These are phyloP conservation scores for Glaciozyma antarctica DNA, from an alignment of 768 basidiomycete species.

Conservation along the genomic window DNA sequence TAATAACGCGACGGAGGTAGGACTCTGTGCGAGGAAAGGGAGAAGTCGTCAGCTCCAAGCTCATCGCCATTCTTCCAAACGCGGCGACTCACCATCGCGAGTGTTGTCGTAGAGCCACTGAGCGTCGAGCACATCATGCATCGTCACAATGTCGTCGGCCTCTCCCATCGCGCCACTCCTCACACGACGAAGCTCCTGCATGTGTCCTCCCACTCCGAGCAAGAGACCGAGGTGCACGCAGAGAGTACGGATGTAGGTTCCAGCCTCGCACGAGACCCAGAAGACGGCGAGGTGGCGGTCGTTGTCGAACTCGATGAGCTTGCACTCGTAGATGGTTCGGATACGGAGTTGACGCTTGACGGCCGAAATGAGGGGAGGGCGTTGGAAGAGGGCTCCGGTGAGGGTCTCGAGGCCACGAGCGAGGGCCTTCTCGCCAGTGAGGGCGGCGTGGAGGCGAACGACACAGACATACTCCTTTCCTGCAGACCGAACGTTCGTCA, in stretches of 20 bases:
- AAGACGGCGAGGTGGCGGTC: constrained; percentile 93
- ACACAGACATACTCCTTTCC: constrained; percentile 99
- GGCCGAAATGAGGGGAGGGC: constrained; percentile 95
- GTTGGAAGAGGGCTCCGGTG: constrained; percentile 96
- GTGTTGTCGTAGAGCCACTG: constrained; percentile 98
- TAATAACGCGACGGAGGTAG: constrained; percentile 87
- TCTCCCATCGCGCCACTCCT: constrained; percentile 93
- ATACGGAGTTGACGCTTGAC: constrained; percentile 97
- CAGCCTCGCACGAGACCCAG: constrained; percentile 98
- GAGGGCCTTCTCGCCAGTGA: constrained; percentile 72
- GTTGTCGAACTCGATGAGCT: constrained; percentile 91
- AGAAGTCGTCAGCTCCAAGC: neutral
- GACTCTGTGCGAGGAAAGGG: constrained; percentile 54
- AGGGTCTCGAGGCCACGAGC: constrained; percentile 91
- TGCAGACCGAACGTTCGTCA: constrained; percentile 2
- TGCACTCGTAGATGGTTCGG: constrained; percentile 93
- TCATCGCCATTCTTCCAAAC: neutral
- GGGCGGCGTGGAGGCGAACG: constrained; percentile 73
- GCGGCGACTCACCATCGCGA: constrained; percentile 60
- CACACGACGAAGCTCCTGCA: constrained; percentile 95
- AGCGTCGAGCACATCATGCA: constrained; percentile 99
- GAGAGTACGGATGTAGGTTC: constrained; percentile 70
- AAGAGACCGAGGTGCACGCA: constrained; percentile 93
- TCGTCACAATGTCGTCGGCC: constrained; percentile 95
- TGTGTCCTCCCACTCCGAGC: constrained; percentile 96